Percentiles rank a stretch among this genome's conserved stretches.
phyloP scores from a whole-genome alignment of 169 alveolate genomes.

The Plasmodium blacklocki region DNA sequence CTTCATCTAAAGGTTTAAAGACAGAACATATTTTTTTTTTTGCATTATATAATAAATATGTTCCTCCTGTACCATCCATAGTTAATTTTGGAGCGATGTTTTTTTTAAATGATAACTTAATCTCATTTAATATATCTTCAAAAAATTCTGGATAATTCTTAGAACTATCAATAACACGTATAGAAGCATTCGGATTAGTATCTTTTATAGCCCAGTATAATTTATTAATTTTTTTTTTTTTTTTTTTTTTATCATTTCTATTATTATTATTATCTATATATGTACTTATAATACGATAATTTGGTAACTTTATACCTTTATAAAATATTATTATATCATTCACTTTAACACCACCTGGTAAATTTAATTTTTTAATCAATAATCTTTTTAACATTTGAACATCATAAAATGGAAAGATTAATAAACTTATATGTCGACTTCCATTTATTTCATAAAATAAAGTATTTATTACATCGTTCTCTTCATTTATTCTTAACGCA shows the following conservation, averaged over 20 bases:
- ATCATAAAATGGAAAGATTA: constrained; percentile 92
- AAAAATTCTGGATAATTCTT: constrained; percentile 77
- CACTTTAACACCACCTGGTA: constrained; percentile 85
- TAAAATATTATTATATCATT: constrained; percentile 88
- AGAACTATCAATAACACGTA: constrained; percentile 76
- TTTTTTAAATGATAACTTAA: constrained; percentile 91
- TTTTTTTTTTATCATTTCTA: constrained; percentile 77
- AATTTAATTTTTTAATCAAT: constrained; percentile 88
- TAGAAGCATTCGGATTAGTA: constrained; percentile 75
- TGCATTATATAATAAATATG: constrained; percentile 93
- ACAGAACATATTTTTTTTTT: constrained; percentile 93
- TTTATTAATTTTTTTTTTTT: constrained; percentile 79
- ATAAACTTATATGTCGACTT: constrained; percentile 84
- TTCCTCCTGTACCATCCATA: constrained; percentile 98
- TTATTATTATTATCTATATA: constrained; percentile 81
- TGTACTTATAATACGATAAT: constrained; percentile 90
- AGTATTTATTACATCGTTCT: constrained; percentile 84
- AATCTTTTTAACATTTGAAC: constrained; percentile 90
- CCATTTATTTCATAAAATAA: constrained; percentile 89
- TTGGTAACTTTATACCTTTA: constrained; percentile 92
- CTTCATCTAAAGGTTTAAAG: constrained; percentile 99
- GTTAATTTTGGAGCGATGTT: constrained; percentile 97
- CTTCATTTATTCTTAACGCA: constrained; percentile 85
- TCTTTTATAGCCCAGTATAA: constrained; percentile 79
- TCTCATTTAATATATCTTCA: constrained; percentile 87